Evolutionary conservation across 352 stramenopile species (phyloP).

Genomic region (Phytophthora ramorum): DNA sequence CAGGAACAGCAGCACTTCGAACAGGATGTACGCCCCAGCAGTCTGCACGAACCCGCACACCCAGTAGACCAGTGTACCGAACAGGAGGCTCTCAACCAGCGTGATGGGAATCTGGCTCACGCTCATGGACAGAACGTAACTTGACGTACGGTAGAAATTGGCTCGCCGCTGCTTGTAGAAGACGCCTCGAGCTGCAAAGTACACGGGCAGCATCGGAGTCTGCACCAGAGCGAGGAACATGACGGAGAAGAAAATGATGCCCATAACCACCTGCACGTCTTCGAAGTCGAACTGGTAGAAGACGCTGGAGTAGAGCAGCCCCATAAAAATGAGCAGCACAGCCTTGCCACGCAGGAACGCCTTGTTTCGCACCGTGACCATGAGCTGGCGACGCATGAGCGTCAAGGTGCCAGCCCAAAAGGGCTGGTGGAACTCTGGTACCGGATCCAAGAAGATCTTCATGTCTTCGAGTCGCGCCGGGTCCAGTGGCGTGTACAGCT

Average conservation of each 20-base stretch:
- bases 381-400: slow-evolving; percentile 53
- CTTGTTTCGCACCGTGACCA: slow-evolving; percentile 55
- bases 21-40: slow-evolving; percentile 42
- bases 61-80: slow-evolving; percentile 59
- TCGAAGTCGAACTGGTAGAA: slow-evolving; percentile 48
- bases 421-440: slow-evolving; percentile 36
- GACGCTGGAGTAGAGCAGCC: slow-evolving; percentile 41
- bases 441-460: slow-evolving; percentile 78
- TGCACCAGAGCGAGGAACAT: slow-evolving; percentile 72
- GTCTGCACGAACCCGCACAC: slow-evolving; percentile 57
- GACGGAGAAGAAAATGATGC: slow-evolving; percentile 77
- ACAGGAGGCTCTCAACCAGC: slow-evolving; percentile 47
- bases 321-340: slow-evolving; percentile 48
- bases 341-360: slow-evolving; percentile 42
- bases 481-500: slow-evolving; percentile 25
- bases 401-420: slow-evolving; percentile 34
- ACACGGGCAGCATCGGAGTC: slow-evolving; percentile 41
- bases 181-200: slow-evolving; percentile 39
- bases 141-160: slow-evolving; percentile 50
- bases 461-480: slow-evolving; percentile 26
- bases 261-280: slow-evolving; percentile 56
- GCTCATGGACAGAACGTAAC: slow-evolving; percentile 47
- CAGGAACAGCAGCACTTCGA: slow-evolving; percentile 46
- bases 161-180: slow-evolving; percentile 52
- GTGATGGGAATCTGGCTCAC: slow-evolving; percentile 53